Base-by-base conservation (phyloP, 352 stramenopile species). In the Halophytophthora polymorphica region DNA sequence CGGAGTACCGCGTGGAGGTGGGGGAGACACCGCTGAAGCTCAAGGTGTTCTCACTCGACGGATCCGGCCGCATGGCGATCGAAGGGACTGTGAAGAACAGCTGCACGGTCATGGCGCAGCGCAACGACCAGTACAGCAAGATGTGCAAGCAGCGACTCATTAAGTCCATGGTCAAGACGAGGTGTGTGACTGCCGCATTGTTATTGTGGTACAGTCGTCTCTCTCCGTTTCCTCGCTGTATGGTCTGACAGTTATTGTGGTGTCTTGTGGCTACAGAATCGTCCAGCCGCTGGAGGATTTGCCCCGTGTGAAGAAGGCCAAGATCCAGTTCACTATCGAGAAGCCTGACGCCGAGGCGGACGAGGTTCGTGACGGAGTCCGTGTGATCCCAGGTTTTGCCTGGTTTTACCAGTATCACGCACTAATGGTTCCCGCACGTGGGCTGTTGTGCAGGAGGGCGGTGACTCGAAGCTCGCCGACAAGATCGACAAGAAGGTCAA, bases 401-500 rank as follows among this genome's bases (percentile, higher is more conserved):
- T 45, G 5, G 13, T 40, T 43, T n/a, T n/a, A n/a, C n/a, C n/a
- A n/a, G n/a, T n/a, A n/a, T n/a, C n/a, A n/a, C n/a, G n/a, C n/a
- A 22, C 36, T 56, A 2, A 44, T 8, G 38, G 34, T 33, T 43
- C 0, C 23, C 38, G 29, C 6, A 6, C 6, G 6, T 45, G n/a
- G 41, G 44, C 36, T 40, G 4, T 44, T 25, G 37, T 50, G 10
- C 15, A 86, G 77, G 78, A 86, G 45, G 56, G 71, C 34, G 48
- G 48, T 15, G 74, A 79, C n/a, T 49, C 60, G 19, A 84, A 84
- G 71, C 71, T 84, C 29, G 53, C 71, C 28, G 81, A 88, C 50
- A 85, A 74, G 55, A 72, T 58, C 39, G 80, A 88, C 68, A 94
- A 90, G 69, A 94, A 93, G 78, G 73, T 93, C 63, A 93, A 94